Evolutionary conservation across 495 filamentous ascomycete species (phyloP), one percentile per base, ranked within the genome.

Genomic region (Penicillium roqueforti): DNA sequence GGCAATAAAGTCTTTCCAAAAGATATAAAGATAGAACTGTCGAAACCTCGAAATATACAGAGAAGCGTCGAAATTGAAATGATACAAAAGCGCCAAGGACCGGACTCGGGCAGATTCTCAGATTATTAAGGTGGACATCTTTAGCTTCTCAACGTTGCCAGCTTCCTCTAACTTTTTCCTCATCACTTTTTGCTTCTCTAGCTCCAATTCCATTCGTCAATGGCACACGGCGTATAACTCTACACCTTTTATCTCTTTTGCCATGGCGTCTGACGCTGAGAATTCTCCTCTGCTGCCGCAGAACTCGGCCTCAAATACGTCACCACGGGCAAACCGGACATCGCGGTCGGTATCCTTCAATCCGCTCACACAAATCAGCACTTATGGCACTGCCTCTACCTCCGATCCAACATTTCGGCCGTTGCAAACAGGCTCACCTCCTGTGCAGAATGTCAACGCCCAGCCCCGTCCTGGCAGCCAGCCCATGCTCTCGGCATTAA

Each of bases 401-500:
- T 68, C 73, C 29, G 72, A 75, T 53, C 67, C 78, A 14, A 66
- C 74, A n/a, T 72, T 73, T 28, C 69, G 69, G 19, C 71, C 70
- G 36, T 61, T 77, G 59, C 68, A 73, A 53, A 63, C 70, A 44
- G 59, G 68, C 22, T 68, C 74, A 53, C 63, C 71, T 48, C 68
- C 72, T 11, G 63, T 71, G 48, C 63, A 68, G 46, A 69, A 62
- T 62, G 52, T 56, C 55, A 67, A 65, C 58, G 56, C 64, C 19
- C 64, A 63, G 18, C 60, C 55, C 46, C 60, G 70, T 38, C 47
- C 74, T 34, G 71, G 70, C 37, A 76, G 78, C 16, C 85, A 80
- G 61, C 86, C 84, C 20, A 85, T 89, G 75, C 81, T 96, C 16
- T 89, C 91, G 1, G 80, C 87, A 3, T 71, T 96, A 59, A 95